These are phyloP conservation scores for Cordyceps pruinosa DNA, from an alignment of 2,329 filamentous ascomycete species.

Conservation along the genomic window DNA sequence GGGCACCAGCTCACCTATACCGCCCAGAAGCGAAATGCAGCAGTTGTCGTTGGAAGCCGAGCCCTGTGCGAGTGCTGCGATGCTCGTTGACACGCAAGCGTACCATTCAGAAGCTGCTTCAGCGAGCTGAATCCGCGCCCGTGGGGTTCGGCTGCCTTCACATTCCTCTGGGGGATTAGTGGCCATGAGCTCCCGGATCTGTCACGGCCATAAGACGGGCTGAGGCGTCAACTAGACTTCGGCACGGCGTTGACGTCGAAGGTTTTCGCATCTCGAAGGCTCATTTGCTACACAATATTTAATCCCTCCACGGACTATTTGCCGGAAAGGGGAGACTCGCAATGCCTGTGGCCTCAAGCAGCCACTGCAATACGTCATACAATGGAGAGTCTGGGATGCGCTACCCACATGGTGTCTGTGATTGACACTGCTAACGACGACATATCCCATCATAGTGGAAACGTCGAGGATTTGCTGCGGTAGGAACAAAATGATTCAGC, in stretches of 20 bases:
- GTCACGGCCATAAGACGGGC: neutral
- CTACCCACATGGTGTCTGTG: conserved; percentile 1
- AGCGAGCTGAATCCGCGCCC: neutral
- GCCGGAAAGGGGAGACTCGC: neutral
- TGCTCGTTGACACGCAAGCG: no score
- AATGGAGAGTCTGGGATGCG: neutral
- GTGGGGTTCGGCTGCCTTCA: neutral
- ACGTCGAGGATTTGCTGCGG: neutral
- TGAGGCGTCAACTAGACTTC: neutral
- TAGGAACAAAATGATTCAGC: neutral
- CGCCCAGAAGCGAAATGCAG: no score
- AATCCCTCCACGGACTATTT: neutral
- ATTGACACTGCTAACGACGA: neutral
- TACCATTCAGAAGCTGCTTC: neutral
- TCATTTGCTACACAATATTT: neutral
- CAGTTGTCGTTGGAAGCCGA: no score
- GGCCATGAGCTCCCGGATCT: neutral
- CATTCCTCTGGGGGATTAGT: neutral
- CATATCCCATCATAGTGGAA: neutral
- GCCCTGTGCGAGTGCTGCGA: no score
- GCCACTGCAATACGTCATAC: conserved; percentile 1
- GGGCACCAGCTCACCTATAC: no score
- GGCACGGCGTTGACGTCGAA: neutral
- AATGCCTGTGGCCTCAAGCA: neutral
- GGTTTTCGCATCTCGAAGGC: neutral